These are phyloP conservation scores for Bipolaris bicolor DNA, from an alignment of 2,329 filamentous ascomycete species.

Conservation along the genomic window DNA sequence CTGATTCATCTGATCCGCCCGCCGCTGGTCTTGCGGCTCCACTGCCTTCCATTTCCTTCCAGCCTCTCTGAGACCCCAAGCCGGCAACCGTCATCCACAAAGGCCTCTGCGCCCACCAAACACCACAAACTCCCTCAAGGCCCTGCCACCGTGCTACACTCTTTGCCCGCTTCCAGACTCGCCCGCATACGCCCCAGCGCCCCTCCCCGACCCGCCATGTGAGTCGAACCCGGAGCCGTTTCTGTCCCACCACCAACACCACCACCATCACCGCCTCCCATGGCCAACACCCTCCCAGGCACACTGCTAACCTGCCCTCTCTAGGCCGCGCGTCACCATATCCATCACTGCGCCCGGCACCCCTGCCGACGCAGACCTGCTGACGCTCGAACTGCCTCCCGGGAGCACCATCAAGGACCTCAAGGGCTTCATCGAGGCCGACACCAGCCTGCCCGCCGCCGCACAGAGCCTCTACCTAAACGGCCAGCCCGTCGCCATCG, in stretches of 20 bases:
- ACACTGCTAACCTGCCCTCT: slow-evolving; percentile 38
- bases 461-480: slow-evolving; percentile 91
- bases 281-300: slow-evolving; percentile 9
- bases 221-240: slow-evolving; percentile 40
- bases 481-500: slow-evolving; percentile 77
- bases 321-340: slow-evolving; percentile 82
- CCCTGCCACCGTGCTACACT: slow-evolving; percentile 23
- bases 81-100: neutral
- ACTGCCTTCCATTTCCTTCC: slow-evolving; percentile 41
- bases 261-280: slow-evolving; percentile 24
- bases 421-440: slow-evolving; percentile 85
- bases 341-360: slow-evolving; percentile 78
- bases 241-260: slow-evolving; percentile 40
- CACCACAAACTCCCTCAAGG: neutral
- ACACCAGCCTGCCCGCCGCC: slow-evolving; percentile 73
- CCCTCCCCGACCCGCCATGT: slow-evolving; percentile 39
- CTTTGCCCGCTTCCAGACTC: slow-evolving; percentile 41
- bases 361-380: slow-evolving; percentile 71
- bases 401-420: slow-evolving; percentile 85
- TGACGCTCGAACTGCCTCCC: slow-evolving; percentile 80
- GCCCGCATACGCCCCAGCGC: slow-evolving; percentile 30
- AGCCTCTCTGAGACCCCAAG: slow-evolving; percentile 10
- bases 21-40: slow-evolving; percentile 27
- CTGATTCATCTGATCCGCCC: slow-evolving; percentile 37
- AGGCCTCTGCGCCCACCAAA: slow-evolving; percentile 1